Evolutionary conservation across 306 rosid species (phyloP).

Genomic region (Castanea crenata): DNA sequence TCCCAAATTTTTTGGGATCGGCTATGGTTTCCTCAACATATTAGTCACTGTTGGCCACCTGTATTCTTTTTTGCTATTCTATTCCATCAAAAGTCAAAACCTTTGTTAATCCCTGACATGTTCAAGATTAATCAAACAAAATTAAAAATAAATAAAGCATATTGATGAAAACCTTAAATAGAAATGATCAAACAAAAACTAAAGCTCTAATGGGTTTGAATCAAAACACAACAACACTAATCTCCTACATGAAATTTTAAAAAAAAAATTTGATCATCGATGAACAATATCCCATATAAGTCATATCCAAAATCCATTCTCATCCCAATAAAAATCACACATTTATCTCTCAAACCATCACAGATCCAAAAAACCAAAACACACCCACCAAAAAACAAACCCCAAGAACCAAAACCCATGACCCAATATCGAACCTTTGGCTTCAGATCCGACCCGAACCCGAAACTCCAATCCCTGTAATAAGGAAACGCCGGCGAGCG

Average conservation of each 20-base stretch:
- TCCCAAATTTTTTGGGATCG: too few species aligned
- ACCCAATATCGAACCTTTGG: constrained; percentile 56
- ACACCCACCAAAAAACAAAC: neutral
- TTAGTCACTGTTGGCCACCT: too few species aligned
- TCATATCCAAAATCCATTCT: neutral
- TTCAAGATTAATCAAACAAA: too few species aligned
- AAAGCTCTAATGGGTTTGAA: neutral
- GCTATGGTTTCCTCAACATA: too few species aligned
- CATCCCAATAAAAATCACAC: neutral
- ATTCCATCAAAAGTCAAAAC: too few species aligned
- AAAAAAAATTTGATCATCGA: neutral
- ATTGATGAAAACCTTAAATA: neutral
- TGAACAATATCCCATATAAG: neutral
- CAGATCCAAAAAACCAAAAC: constrained; percentile 29
- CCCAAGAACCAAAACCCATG: constrained; percentile 1
- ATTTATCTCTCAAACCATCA: constrained; percentile 1
- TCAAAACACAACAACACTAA: neutral
- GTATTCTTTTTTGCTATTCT: too few species aligned
- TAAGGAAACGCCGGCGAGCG: constrained; percentile 69
- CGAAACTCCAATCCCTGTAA: constrained; percentile 64
- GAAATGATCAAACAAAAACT: neutral
- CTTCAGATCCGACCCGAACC: constrained; percentile 51
- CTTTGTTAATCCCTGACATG: too few species aligned
- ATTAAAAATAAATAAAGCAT: neutral
- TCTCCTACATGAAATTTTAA: neutral